These are phyloP conservation scores for Zymoseptoria brevis DNA, from an alignment of 2,329 filamentous ascomycete species.

Conservation along the genomic window DNA sequence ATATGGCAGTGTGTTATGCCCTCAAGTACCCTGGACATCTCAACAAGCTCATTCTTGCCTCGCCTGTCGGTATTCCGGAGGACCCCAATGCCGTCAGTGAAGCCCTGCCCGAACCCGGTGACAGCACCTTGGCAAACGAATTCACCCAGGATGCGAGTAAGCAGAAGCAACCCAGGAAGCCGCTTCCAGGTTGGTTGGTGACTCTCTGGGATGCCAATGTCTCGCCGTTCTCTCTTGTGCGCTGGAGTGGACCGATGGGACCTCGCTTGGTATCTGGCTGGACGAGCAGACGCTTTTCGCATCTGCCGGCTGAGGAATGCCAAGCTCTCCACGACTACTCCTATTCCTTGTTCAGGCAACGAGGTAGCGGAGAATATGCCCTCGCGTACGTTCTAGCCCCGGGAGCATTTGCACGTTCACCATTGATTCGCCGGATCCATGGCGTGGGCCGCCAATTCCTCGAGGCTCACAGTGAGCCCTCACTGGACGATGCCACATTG, in stretches of 20 bases:
- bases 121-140: constrained; percentile 67
- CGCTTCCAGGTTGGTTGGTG: constrained; percentile 74
- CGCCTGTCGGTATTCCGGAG: constrained; percentile 88
- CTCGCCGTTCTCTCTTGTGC: constrained; percentile 85
- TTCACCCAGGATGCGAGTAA: constrained; percentile 47
- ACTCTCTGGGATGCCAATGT: constrained; percentile 97
- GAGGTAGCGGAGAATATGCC: constrained; percentile 88
- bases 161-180: constrained; percentile 44
- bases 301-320: constrained; percentile 71
- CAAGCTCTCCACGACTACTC: constrained; percentile 85
- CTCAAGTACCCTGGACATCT: constrained; percentile 90
- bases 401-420: constrained; percentile 81
- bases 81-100: constrained; percentile 82
- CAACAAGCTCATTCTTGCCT: constrained; percentile 93
- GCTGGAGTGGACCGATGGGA: constrained; percentile 80
- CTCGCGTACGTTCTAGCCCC: constrained; percentile 88
- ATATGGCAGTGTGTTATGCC: constrained; percentile 89
- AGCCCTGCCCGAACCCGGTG: constrained; percentile 67
- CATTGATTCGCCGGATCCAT: constrained; percentile 79
- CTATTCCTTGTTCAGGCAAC: constrained; percentile 87
- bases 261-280: constrained; percentile 89
- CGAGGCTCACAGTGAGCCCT: constrained; percentile 22
- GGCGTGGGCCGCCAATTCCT: constrained; percentile 69
- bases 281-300: constrained; percentile 87
- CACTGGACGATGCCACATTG: constrained; percentile 48